Evolutionary conservation across 495 filamentous ascomycete genomes (phyloP).

Genomic region (Podospora comata): DNA sequence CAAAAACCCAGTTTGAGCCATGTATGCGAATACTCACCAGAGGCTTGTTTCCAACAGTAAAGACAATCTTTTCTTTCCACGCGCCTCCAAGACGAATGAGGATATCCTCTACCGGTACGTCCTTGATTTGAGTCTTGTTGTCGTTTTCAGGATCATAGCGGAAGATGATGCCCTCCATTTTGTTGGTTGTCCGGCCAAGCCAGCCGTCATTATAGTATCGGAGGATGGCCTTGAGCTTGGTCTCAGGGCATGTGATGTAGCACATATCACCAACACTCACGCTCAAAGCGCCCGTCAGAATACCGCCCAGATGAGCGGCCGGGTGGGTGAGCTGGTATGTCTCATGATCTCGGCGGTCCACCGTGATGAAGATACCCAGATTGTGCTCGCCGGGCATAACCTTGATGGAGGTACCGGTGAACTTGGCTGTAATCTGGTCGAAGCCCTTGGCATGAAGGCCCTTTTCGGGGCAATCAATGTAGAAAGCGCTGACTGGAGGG

Average conservation of each 20-base stretch:
- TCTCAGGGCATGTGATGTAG: constrained; percentile 81
- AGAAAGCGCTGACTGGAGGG: constrained; percentile 95
- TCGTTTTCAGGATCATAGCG: constrained; percentile 81
- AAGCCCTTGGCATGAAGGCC: constrained; percentile 86
- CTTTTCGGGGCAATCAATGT: constrained; percentile 86
- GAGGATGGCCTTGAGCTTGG: constrained; percentile 83
- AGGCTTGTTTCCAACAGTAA: constrained; percentile 51
- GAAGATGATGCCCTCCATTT: constrained; percentile 87
- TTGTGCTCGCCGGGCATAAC: constrained; percentile 92
- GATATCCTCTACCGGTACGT: constrained; percentile 79
- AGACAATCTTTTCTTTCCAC: constrained; percentile 64
- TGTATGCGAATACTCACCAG: constrained; percentile 38
- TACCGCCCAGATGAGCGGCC: constrained; percentile 83
- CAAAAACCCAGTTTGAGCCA: background rate
- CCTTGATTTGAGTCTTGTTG: constrained; percentile 69
- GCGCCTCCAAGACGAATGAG: constrained; percentile 78
- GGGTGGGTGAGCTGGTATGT: constrained; percentile 95
- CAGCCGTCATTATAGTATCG: constrained; percentile 93
- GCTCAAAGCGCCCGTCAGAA: constrained; percentile 76
- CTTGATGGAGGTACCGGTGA: constrained; percentile 90
- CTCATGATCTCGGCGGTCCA: constrained; percentile 76
- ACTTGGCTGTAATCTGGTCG: constrained; percentile 95
- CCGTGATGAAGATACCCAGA: constrained; percentile 87
- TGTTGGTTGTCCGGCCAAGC: constrained; percentile 87
- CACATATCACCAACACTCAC: constrained; percentile 86